Percentiles rank a stretch among this genome's conserved stretches.
These are phyloP conservation scores for Rhinocladiella similis DNA, from an alignment of 2,329 filamentous ascomycete genomes.

Conservation along the genomic window DNA sequence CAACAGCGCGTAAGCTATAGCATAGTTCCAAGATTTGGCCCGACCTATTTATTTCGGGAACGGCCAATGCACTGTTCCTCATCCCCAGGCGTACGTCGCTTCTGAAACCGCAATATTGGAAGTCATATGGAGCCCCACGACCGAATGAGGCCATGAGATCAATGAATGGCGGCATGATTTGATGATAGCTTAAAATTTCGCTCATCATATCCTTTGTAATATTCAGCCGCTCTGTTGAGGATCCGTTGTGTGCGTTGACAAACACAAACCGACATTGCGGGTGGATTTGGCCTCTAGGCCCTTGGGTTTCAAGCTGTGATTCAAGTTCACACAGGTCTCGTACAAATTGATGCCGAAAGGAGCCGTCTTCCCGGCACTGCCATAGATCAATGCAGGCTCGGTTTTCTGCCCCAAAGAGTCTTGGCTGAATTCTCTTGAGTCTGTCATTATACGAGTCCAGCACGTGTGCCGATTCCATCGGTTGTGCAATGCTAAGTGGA, in stretches of 20 bases:
- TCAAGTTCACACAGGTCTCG: not conserved
- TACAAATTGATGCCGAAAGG: not conserved
- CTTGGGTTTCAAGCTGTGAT: not conserved
- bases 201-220: not conserved
- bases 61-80: conserved; percentile 7
- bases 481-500: not conserved
- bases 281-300: not conserved
- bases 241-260: not conserved
- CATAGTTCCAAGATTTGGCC: conserved; percentile 39
- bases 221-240: not conserved
- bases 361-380: not conserved
- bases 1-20: conserved; percentile 39
- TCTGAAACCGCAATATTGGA: conserved; percentile 40
- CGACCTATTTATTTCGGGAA: conserved; percentile 37
- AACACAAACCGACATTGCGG: not conserved
- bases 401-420: not conserved
- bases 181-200: not conserved
- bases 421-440: not conserved
- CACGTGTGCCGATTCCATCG: not conserved
- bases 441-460: not conserved
- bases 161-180: not conserved
- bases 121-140: conserved; percentile 27
- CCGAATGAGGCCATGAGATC: not conserved
- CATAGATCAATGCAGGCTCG: not conserved
- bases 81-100: conserved; percentile 30